These are phyloP conservation scores for Arthromyces matolae DNA, from an alignment of 768 basidiomycete species.

Conservation along the genomic window DNA sequence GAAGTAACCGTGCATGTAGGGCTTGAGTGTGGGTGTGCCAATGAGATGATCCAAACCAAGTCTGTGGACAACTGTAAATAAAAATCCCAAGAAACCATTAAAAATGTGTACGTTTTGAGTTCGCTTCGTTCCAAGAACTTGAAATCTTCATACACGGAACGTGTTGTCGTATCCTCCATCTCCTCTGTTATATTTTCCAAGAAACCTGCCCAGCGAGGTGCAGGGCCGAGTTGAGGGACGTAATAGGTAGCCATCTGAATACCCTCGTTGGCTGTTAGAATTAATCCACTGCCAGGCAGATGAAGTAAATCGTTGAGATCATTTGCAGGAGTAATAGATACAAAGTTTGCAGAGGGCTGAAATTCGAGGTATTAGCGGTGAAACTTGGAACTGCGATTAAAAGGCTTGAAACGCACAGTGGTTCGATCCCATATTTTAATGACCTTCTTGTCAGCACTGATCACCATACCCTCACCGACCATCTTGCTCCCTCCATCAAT, in stretches of 20 bases:
- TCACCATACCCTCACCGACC: slow-evolving; percentile 83
- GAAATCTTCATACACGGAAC: slow-evolving; percentile 89
- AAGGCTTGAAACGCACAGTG: slow-evolving; percentile 52
- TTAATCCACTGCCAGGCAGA: slow-evolving; percentile 80
- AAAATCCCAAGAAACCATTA: neutral
- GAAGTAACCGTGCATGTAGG: slow-evolving; percentile 99
- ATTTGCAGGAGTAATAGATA: slow-evolving; percentile 85
- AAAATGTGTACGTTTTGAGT: slow-evolving; percentile 65
- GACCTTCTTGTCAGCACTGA: slow-evolving; percentile 95
- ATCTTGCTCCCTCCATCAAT: slow-evolving; percentile 81
- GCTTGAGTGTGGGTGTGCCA: slow-evolving; percentile 93
- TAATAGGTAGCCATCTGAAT: slow-evolving; percentile 94
- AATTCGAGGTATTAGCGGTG: slow-evolving; percentile 10
- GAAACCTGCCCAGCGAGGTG: slow-evolving; percentile 96
- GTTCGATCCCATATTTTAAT: slow-evolving; percentile 95
- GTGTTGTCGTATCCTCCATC: slow-evolving; percentile 84
- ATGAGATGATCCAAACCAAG: slow-evolving; percentile 94
- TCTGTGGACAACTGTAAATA: slow-evolving; percentile 34
- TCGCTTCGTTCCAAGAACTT: slow-evolving; percentile 92
- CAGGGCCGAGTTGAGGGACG: slow-evolving; percentile 93
- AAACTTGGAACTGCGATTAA: neutral
- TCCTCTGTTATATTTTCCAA: slow-evolving; percentile 98
- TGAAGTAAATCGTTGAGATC: slow-evolving; percentile 92
- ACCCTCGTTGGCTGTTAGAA: slow-evolving; percentile 95
- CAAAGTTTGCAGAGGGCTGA: slow-evolving; percentile 82